Evolutionary conservation across 2,329 filamentous ascomycete species (phyloP).

Genomic region (Fusarium fujikuroi): DNA sequence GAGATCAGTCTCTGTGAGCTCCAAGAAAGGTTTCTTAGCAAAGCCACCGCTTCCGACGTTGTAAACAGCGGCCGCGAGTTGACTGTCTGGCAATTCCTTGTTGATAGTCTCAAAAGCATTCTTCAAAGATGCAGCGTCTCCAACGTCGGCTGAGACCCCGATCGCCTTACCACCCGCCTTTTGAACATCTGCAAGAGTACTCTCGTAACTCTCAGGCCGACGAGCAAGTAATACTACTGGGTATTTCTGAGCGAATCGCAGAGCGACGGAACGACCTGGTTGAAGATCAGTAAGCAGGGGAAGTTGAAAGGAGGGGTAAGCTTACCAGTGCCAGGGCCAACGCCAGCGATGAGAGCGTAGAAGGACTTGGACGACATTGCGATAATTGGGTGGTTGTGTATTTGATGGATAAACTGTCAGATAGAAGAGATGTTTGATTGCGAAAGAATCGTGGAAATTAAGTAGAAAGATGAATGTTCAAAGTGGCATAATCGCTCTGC

Average conservation of each 20-base stretch:
- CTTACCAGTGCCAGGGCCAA: constrained; percentile 73
- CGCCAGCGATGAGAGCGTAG: constrained; percentile 76
- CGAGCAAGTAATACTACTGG: constrained; percentile 81
- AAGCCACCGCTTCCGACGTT: constrained; percentile 68
- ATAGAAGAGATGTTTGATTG: not conserved
- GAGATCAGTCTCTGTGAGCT: constrained; percentile 62
- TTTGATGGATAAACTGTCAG: not conserved
- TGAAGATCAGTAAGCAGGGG: not conserved
- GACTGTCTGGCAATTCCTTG: constrained; percentile 64
- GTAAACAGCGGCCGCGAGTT: constrained; percentile 74
- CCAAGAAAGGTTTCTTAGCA: constrained; percentile 67
- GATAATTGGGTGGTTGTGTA: not conserved
- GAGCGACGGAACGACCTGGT: constrained; percentile 60
- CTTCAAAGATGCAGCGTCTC: constrained; percentile 59
- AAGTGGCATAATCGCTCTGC: constrained; percentile 6
- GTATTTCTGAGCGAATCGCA: constrained; percentile 72
- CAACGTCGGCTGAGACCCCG: constrained; percentile 68
- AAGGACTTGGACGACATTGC: constrained; percentile 51
- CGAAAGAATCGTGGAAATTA: not conserved
- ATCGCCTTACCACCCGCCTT: constrained; percentile 73
- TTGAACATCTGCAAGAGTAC: constrained; percentile 77
- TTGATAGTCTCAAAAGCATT: constrained; percentile 71
- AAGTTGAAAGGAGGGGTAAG: not conserved
- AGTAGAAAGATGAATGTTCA: not conserved
- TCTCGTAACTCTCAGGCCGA: constrained; percentile 70